Base-by-base conservation (phyloP, 257 asterid species). In the Solanum virginianum region DNA sequence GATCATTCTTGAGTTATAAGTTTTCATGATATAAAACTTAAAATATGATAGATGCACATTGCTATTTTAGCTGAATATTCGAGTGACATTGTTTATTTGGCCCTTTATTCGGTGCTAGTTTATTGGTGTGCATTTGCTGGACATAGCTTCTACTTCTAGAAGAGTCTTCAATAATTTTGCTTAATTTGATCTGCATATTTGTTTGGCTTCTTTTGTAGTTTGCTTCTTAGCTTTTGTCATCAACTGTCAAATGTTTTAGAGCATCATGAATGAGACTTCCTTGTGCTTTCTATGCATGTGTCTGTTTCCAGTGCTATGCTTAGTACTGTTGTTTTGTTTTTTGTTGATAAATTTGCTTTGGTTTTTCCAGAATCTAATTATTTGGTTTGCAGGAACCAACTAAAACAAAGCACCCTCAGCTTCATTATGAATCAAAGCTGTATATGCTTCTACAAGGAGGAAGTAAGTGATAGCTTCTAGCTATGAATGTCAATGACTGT, bases 391-490 rank as follows among this genome's bases (percentile, higher is more conserved):
- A 95, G 98, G 98, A 95, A 90, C 81, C 96, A 88, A 91, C 91
- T 70, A 95, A 95, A 90, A 92, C 98, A 29, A 94, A 95, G 90
- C 98, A 95, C 65, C 98, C 98, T 39, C 98, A 95, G 90, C 98
- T 95, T 85, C 95, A 94, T 87, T 95, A 95, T 87, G 98, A 95
- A 84, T 95, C 98, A 53, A 95, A 94, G 91, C 85, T 95, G 86
- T 95, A 95, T 86, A 89, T 92, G 95, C 96, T 94, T 86, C 98
- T 95, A 82, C 98, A 94, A 83, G 98, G 98, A 75, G 98, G 98
- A 93, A 92, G 98, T 95, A 90, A 93, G 98, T 88, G 39, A 85
- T 56, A 55, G 18, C 82, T 81, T 84, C 41, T 70, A 63, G 81
- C 36, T 24, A 57, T 15, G 29, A 17, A 14, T 45, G 51, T 41